A percentile compares a stretch with the other conserved stretches of the same genome.
These are phyloP conservation scores for Pichia sp. DNA, from an alignment of 1,139 yeast species.

Conservation along the genomic window DNA sequence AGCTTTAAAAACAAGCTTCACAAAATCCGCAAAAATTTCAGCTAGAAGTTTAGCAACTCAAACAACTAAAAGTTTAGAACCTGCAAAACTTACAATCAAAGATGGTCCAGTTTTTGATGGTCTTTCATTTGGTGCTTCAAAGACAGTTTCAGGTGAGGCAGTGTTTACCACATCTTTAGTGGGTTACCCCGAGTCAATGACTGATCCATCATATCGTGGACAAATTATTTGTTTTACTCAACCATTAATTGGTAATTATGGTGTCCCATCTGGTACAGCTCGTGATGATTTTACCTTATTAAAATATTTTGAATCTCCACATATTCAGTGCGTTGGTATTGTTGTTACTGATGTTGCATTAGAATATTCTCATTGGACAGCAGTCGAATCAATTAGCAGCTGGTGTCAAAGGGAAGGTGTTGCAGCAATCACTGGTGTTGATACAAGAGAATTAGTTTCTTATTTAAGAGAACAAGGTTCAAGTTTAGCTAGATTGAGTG, in stretches of 20 bases:
- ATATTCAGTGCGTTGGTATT: conserved; percentile 88
- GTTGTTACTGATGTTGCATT: conserved; percentile 95
- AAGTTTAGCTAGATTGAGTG: conserved; percentile 78
- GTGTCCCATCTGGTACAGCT: conserved; percentile 81
- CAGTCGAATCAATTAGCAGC: conserved; percentile 87
- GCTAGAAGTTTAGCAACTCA: conserved; percentile 18
- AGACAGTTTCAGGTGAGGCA: conserved; percentile 90
- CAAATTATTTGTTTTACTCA: conserved; percentile 95
- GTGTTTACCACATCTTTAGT: conserved; percentile 96
- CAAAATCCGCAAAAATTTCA: conserved; percentile 1
- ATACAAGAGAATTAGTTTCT: conserved; percentile 89
- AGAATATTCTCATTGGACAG: conserved; percentile 97
- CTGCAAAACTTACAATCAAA: conserved; percentile 86
- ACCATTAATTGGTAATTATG: conserved; percentile 95
- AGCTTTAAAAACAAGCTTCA: conserved; percentile 4
- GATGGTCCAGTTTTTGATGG: conserved; percentile 94
- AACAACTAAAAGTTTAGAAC: conserved; percentile 39
- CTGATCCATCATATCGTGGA: conserved; percentile 95
- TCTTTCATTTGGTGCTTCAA: conserved; percentile 89
- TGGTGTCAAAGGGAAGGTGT: conserved; percentile 98
- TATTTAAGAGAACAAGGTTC: conserved; percentile 95
- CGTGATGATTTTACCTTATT: conserved; percentile 80
- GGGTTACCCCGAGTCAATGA: conserved; percentile 98
- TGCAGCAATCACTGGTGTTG: conserved; percentile 95
- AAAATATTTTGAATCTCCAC: conserved; percentile 87